Base-by-base conservation (phyloP, 192 early-diverging fungal genomes). In the Coemansia sp. region DNA sequence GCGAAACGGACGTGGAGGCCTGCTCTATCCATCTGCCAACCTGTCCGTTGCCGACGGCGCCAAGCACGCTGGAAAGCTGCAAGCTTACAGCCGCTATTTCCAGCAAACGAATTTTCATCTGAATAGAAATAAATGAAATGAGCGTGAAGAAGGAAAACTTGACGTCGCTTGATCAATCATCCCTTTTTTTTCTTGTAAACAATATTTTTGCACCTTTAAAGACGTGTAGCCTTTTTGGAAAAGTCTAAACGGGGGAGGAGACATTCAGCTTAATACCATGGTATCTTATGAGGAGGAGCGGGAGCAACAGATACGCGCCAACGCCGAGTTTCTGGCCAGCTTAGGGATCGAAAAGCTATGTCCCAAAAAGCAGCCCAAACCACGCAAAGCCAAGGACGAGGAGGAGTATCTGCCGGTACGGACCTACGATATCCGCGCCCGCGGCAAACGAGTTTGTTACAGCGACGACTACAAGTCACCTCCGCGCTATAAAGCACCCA, bases 241-340 rank as follows among this genome's bases (percentile, higher is more conserved):
- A n/a, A n/a, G n/a, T n/a, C n/a, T n/a, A n/a, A n/a, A n/a, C n/a
- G n/a, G n/a, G n/a, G n/a, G n/a, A n/a, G n/a, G 23, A 26, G 23
- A 1, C 23, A 26, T 4, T 26, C 4, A 26, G 23, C 23, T 4
- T 26, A 26, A 20, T 30, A 45, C 6, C 6, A 45, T 45, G 43
- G 43, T 11, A 11, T 36, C 48, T 30, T 69, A 76, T 17, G 72
- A 69, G 59, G 55, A 76, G 11, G 62, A 64, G 57, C 54, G 72
- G 20, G 57, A 45, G 28, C 55, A 44, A 9, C 61, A 61, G 44
- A 69, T 76, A 26, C 65, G 66, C 57, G 66, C 69, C 42, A 76
- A 76, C 58, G 45, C 21, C 10, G 62, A 57, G 62, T 66, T 62
- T 15, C 58, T 76, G 14, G 59, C 59, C 38, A 65, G 55, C 31